phyloP scores from a whole-genome alignment of 495 filamentous ascomycete genomes.

The Daldinia caldariorum region DNA sequence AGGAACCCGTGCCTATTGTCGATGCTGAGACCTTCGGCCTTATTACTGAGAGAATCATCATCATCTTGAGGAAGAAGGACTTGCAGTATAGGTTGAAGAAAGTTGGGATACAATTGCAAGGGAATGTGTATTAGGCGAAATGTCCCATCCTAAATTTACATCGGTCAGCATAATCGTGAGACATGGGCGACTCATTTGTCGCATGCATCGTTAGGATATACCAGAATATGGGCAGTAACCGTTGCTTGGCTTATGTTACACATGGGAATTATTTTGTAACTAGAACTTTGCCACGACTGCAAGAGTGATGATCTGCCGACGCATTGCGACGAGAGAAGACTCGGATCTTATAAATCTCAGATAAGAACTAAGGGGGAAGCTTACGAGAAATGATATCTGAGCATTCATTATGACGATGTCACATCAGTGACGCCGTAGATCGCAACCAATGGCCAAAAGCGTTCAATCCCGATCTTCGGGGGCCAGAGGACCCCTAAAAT shows the following conservation, averaged over 20 bases:
- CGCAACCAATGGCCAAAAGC: slow-evolving; percentile 26
- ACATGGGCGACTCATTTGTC: slow-evolving; percentile 23
- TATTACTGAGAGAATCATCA: slow-evolving; percentile 43
- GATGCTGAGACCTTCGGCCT: slow-evolving; percentile 53
- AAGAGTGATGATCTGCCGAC: slow-evolving; percentile 17
- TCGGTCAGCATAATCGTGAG: slow-evolving; percentile 29
- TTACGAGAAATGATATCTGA: slow-evolving; percentile 66
- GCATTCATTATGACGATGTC: slow-evolving; percentile 59
- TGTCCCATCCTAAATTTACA: slow-evolving; percentile 74
- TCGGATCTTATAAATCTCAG: slow-evolving; percentile 24
- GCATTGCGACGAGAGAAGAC: slow-evolving; percentile 7
- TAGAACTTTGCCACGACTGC: slow-evolving; percentile 23
- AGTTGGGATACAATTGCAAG: slow-evolving; percentile 78
- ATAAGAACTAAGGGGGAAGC: slow-evolving; percentile 33
- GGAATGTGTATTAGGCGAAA: slow-evolving; percentile 93
- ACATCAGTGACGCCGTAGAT: slow-evolving; percentile 39
- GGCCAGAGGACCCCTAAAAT: slow-evolving; percentile 42
- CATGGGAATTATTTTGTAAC: slow-evolving; percentile 30
- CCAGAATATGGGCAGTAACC: slow-evolving; percentile 34
- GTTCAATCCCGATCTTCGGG: slow-evolving; percentile 44
- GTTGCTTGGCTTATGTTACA: slow-evolving; percentile 29
- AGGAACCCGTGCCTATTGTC: slow-evolving; percentile 78
- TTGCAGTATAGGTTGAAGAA: slow-evolving; percentile 83
- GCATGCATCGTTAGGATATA: slow-evolving; percentile 35
- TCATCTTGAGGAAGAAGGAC: slow-evolving; percentile 71